Conservation (phyloP, 208 protist genomes). For the Leishmania braziliensis region DNA sequence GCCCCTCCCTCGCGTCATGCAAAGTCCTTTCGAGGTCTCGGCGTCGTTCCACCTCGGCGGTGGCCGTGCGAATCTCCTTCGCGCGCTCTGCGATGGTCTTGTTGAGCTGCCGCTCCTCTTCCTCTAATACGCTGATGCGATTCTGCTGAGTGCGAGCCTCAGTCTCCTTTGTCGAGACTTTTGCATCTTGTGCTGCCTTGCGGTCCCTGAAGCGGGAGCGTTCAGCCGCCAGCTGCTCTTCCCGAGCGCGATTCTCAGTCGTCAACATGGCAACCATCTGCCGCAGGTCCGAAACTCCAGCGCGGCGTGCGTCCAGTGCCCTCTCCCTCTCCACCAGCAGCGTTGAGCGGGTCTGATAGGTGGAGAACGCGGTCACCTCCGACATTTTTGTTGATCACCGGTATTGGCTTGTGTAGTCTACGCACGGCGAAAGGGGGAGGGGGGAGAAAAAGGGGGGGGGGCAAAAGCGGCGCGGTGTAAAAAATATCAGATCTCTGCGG, state of each 20-base stretch:
- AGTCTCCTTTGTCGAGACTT: slow-evolving; percentile 61
- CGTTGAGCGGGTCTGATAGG: slow-evolving; percentile 68
- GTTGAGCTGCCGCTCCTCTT: slow-evolving; percentile 63
- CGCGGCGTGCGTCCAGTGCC: slow-evolving; percentile 59
- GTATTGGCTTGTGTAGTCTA: not conserved
- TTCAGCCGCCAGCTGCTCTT: slow-evolving; percentile 66
- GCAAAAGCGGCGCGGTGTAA: not conserved
- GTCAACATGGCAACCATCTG: slow-evolving; percentile 50
- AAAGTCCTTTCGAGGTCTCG: slow-evolving; percentile 44
- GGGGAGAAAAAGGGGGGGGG: not conserved
- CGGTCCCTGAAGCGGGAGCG: slow-evolving; percentile 45
- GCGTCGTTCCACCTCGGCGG: slow-evolving; percentile 51
- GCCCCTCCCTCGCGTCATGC: slow-evolving; percentile 38
- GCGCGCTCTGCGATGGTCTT: slow-evolving; percentile 39
- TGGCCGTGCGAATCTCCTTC: slow-evolving; percentile 40
- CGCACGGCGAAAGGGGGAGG: not conserved
- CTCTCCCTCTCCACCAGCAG: slow-evolving; percentile 71
- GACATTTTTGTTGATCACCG: slow-evolving; percentile 17
- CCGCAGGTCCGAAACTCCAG: slow-evolving; percentile 61
- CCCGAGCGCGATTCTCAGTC: slow-evolving; percentile 45
- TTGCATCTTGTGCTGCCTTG: slow-evolving; percentile 73
- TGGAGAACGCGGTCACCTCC: slow-evolving; percentile 61
- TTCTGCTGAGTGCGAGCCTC: slow-evolving; percentile 56
- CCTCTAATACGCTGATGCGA: slow-evolving; percentile 46
- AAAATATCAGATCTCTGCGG: not conserved